Percentiles rank a stretch among this genome's conserved stretches.
Conservation (phyloP, 192 early-diverging fungal species). For the Umbelopsis isabellina region DNA sequence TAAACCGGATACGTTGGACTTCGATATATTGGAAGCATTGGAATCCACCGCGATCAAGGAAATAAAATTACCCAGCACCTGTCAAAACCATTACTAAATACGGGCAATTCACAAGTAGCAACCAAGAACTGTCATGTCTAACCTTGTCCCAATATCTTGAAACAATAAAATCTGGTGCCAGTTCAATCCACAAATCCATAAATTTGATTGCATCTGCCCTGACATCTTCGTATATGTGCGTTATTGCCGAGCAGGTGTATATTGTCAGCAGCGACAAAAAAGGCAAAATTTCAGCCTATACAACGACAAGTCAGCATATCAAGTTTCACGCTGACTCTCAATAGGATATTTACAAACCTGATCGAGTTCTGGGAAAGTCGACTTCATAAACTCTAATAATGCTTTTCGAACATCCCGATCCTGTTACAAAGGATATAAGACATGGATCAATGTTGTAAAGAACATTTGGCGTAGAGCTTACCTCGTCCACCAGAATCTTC, state of each 20-base stretch:
- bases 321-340: not conserved
- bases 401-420: slow-evolving; percentile 46
- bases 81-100: slow-evolving; percentile 1
- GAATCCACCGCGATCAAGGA: slow-evolving; percentile 58
- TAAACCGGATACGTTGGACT: slow-evolving; percentile 17
- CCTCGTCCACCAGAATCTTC: slow-evolving; percentile 56
- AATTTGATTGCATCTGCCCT: slow-evolving; percentile 79
- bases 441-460: not conserved
- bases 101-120: not conserved
- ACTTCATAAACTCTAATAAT: slow-evolving; percentile 37
- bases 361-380: slow-evolving; percentile 35
- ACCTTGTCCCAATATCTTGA: slow-evolving; percentile 71
- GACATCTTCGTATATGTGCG: slow-evolving; percentile 87
- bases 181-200: slow-evolving; percentile 71
- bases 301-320: not conserved
- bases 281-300: slow-evolving; percentile 62
- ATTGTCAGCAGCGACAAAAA: slow-evolving; percentile 80
- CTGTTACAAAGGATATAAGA: slow-evolving; percentile 24
- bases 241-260: slow-evolving; percentile 86
- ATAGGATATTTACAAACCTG: slow-evolving; percentile 26
- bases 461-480: slow-evolving; percentile 22
- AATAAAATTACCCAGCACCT: slow-evolving; percentile 69
- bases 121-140: not conserved
- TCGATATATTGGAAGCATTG: slow-evolving; percentile 45
- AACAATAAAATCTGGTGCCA: slow-evolving; percentile 64